These are phyloP conservation scores for Hagleromyces aurorensis DNA, from an alignment of 805 yeast species.

Conservation along the genomic window DNA sequence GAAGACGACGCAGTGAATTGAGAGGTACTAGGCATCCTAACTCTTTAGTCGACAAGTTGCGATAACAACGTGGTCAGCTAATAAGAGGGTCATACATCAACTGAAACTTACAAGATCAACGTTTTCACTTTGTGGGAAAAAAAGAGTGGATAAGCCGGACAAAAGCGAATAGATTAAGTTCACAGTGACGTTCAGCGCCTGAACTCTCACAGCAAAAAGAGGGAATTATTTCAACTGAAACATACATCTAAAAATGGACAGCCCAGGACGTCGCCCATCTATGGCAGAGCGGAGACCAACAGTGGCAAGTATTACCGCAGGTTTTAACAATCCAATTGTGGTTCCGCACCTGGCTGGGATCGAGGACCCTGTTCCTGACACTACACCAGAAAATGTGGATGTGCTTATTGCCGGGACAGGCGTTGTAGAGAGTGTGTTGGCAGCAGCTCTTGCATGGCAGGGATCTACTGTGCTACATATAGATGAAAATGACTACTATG, in stretches of 20 bases:
- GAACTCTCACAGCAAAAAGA: too few species aligned
- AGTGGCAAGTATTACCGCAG: slow-evolving; percentile 26
- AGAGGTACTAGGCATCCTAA: too few species aligned
- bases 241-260: slow-evolving; percentile 19
- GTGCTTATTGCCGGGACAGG: slow-evolving; percentile 93
- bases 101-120: too few species aligned
- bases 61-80: too few species aligned
- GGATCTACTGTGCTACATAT: slow-evolving; percentile 93
- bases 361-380: slow-evolving; percentile 59
- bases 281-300: slow-evolving; percentile 65
- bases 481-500: slow-evolving; percentile 78
- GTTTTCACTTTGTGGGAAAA: too few species aligned
- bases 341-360: slow-evolving; percentile 71
- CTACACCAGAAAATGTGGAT: slow-evolving; percentile 68
- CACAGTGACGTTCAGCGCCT: too few species aligned
- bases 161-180: too few species aligned
- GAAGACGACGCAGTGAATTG: too few species aligned
- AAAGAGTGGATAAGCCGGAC: too few species aligned
- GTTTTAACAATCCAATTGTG: slow-evolving; percentile 22
- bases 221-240: too few species aligned
- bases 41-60: too few species aligned
- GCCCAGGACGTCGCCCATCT: slow-evolving; percentile 45
- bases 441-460: slow-evolving; percentile 95
- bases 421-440: slow-evolving; percentile 74
- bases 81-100: too few species aligned